Percentiles rank a stretch among this genome's conserved stretches.
These are phyloP conservation scores for Viola pubescens DNA, from an alignment of 441 rosid species.

Conservation along the genomic window DNA sequence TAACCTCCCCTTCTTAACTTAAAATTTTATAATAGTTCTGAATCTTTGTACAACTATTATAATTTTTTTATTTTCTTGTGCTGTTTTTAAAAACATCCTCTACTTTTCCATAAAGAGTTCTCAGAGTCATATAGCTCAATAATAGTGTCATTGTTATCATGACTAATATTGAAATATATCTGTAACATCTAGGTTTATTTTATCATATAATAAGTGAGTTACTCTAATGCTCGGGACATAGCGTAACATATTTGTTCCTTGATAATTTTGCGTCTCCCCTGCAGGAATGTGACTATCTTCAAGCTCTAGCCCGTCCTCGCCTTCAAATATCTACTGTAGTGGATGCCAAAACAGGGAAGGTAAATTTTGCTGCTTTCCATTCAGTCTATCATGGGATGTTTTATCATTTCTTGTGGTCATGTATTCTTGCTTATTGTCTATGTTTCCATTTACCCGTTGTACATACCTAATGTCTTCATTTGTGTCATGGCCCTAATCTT, in stretches of 20 bases:
- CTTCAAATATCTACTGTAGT: slow-evolving; percentile 81
- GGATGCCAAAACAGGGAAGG: slow-evolving; percentile 87
- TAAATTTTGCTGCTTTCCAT: slow-evolving; percentile 19
- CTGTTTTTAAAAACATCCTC: not conserved
- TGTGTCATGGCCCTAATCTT: not conserved
- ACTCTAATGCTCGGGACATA: not conserved
- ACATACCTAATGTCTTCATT: not conserved
- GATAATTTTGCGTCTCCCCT: slow-evolving; percentile 13
- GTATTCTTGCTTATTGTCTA: slow-evolving; percentile 1
- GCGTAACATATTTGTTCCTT: not conserved
- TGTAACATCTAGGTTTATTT: not conserved
- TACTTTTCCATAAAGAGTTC: not conserved
- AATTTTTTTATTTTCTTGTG: too few species aligned
- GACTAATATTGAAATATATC: not conserved
- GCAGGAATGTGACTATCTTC: slow-evolving; percentile 96
- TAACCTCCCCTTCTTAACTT: too few species aligned
- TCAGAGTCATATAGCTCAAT: not conserved
- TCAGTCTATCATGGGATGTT: slow-evolving; percentile 5
- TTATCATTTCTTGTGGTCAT: not conserved
- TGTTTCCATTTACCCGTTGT: not conserved
- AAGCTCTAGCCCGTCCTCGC: slow-evolving; percentile 68
- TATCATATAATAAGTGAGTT: not conserved
- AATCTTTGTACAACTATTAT: too few species aligned
- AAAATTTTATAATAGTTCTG: too few species aligned
- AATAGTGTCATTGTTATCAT: not conserved